Evolutionary conservation across 495 filamentous ascomycete species (phyloP).

Genomic region (Massariosphaeria phaeospora): DNA sequence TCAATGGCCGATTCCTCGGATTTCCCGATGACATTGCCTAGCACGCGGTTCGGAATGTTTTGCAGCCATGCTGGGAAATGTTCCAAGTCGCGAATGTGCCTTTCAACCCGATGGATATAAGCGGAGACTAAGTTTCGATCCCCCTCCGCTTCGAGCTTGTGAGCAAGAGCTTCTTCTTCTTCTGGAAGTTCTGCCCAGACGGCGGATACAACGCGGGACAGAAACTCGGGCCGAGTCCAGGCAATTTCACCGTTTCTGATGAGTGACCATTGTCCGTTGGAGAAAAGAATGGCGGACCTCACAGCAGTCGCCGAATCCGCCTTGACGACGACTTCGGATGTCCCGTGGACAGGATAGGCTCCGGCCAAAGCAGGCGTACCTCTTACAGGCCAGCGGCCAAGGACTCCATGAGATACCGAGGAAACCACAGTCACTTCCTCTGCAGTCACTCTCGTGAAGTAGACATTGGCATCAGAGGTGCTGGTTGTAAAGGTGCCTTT

Average conservation of each 20-base stretch:
- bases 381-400: slow-evolving; percentile 62
- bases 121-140: slow-evolving; percentile 72
- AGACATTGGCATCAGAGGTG: slow-evolving; percentile 72
- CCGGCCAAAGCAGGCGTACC: slow-evolving; percentile 14
- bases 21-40: slow-evolving; percentile 62
- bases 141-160: slow-evolving; percentile 77
- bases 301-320: slow-evolving; percentile 63
- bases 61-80: slow-evolving; percentile 68
- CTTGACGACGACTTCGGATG: slow-evolving; percentile 75
- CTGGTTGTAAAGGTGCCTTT: slow-evolving; percentile 73
- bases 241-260: slow-evolving; percentile 72
- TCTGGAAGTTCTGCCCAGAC: slow-evolving; percentile 67
- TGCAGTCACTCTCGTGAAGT: slow-evolving; percentile 74
- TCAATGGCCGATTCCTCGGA: slow-evolving; percentile 43
- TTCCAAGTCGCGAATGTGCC: slow-evolving; percentile 74
- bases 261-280: slow-evolving; percentile 73
- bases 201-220: slow-evolving; percentile 70
- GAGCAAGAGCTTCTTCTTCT: slow-evolving; percentile 64
- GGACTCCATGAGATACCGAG: slow-evolving; percentile 67
- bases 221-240: slow-evolving; percentile 78
- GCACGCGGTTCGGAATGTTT: slow-evolving; percentile 45
- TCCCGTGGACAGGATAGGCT: slow-evolving; percentile 55
- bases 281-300: slow-evolving; percentile 64
- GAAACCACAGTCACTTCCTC: slow-evolving; percentile 68
- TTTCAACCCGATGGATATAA: slow-evolving; percentile 79